Evolutionary conservation across 306 rosid species (phyloP), one percentile per base, ranked within the genome.

Genomic region (Prunus armeniaca): DNA sequence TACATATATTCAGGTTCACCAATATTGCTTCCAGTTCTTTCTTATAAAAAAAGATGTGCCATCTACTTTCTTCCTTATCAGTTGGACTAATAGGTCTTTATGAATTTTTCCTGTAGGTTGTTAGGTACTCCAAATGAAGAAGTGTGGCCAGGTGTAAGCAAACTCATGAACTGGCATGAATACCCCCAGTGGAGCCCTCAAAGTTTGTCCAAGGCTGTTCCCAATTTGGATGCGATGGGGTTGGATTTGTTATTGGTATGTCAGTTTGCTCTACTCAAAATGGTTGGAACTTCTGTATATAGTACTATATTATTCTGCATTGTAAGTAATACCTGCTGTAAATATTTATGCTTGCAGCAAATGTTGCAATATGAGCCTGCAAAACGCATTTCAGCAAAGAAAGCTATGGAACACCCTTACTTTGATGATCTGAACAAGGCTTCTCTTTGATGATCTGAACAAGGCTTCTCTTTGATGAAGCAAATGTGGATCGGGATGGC

Each of bases 131-230:
- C 99, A 27, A 95, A 92, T 75, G 97, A 95, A 77, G 74, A 83
- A 56, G n/a, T 87, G 78, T 92, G 99, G 99, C 99, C 96, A 5
- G 99, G 97, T 15, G 97, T 95, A 45, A 95, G 97, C 80, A 88
- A 89, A 49, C 90, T 95, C 12, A 85, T 88, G 91, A 89, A 95
- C 79, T 95, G 97, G 99, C 99, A 95, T 66, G 97, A 95, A 79
- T 95, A 92, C 71, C 97, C 97, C 7, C 99, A 89, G 64, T 95
- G 99, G 99, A 86, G 38, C 61, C 87, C 99, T 65, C 93, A 89
- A 76, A 73, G 78, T 77, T 74, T 92, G 73, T 66, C 96, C 12
- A 88, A 68, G 4, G 92, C 88, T 28, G 97, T 90, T 78, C 93
- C 97, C 45, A 71, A 65, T 70, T 83, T 95, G 92, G 97, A 89